Evolutionary conservation across 208 protist species (phyloP), one percentile per base, ranked within the genome.

Genomic region (Trypanosoma melophagium): DNA sequence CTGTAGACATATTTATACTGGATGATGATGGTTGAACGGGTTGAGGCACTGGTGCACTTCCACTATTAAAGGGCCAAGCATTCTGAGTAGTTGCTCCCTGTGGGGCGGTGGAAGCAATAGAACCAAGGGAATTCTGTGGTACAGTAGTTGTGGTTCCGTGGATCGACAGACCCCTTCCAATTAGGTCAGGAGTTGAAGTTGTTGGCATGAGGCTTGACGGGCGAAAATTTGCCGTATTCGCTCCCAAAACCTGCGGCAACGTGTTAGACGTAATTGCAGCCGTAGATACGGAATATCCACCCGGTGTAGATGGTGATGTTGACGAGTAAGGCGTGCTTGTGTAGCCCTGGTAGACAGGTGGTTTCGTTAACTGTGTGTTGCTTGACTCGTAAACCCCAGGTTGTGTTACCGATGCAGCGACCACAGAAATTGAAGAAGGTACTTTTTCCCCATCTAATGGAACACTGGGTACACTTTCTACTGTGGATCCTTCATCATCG

Each of bases 401-500:
- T n/a, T 50, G 17, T 16, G 42, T 38, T 45, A 35, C 7, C 0
- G 42, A 51, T 16, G n/a, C 7, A 12, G 60, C 55, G 14, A 53
- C 17, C 19, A 47, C 8, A 40, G 60, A 17, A 21, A n/a, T 3
- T 35, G 41, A 50, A 25, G 14, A 28, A 17, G 19, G 8, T 22
- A 19, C 21, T 38, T 42, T 56, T 25, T 5, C 0, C 44, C 24
- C 35, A 49, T 16, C 0, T 35, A 22, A 12, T 4, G 61, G 28
- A 35, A 22, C 25, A 24, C 50, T 49, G 1, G 8, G 21, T n/a
- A 49, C 31, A 49, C 50, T 66, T 66, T 66, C 60, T 31, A 44
- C 47, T 16, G 60, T 42, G 16, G 19, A 55, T 35, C 60, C 55
- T 65, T 38, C 42, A 17, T 42, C 25, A 19, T 17, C 19, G 17